Percentiles rank a stretch among this genome's conserved stretches.
These are phyloP conservation scores for Clausena lansium DNA, from an alignment of 345 rosid genomes.

Conservation along the genomic window DNA sequence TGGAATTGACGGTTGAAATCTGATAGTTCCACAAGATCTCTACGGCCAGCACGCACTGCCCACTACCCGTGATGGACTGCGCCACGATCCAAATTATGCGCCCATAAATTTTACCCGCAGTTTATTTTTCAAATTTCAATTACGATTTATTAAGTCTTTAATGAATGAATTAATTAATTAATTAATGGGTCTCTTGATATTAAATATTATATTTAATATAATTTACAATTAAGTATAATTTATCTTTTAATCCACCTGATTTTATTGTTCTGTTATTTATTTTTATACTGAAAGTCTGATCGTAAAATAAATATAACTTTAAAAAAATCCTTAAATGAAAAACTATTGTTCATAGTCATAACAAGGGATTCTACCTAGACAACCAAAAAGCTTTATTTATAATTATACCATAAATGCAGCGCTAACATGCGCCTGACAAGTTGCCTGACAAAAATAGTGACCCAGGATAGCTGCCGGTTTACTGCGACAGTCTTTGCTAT, in stretches of 20 bases:
- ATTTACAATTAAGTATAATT: no score
- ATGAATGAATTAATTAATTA: not conserved
- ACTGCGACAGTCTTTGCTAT: conserved; percentile 1
- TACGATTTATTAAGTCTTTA: not conserved
- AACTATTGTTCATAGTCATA: no score
- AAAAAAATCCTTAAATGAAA: no score
- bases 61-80: conserved; percentile 42
- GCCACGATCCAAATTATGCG: conserved; percentile 39
- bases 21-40: conserved; percentile 21
- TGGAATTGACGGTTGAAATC: conserved; percentile 49
- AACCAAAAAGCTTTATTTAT: not conserved
- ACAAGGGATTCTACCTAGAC: not conserved
- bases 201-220: no score
- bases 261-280: no score
- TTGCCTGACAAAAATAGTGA: conserved; percentile 27
- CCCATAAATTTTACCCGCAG: conserved; percentile 18
- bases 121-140: conserved; percentile 2
- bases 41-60: conserved; percentile 35
- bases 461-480: conserved; percentile 11
- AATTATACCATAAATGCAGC: conserved; percentile 13
- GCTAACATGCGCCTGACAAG: not conserved
- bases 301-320: no score
- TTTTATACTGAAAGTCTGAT: no score
- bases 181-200: no score
- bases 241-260: no score